Evolutionary conservation across 2,329 filamentous ascomycete genomes (phyloP).

Genomic region (Annulohypoxylon truncatum): DNA sequence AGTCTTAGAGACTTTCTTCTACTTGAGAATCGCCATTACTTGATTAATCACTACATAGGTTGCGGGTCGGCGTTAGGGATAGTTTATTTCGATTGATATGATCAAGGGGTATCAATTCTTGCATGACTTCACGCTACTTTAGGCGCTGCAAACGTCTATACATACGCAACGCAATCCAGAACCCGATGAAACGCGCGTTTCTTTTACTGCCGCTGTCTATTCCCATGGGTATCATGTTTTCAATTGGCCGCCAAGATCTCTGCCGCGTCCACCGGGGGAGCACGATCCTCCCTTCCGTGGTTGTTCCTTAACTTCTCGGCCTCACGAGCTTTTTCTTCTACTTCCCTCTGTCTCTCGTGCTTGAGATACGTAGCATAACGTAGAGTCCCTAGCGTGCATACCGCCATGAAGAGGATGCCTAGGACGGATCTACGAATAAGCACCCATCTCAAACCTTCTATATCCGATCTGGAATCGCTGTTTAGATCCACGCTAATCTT

Average conservation of each 20-base stretch:
- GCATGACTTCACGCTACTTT: not conserved
- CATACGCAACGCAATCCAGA: slow-evolving; percentile 3
- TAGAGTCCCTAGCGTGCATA: slow-evolving; percentile 69
- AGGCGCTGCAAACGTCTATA: not conserved
- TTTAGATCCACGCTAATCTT: slow-evolving; percentile 92
- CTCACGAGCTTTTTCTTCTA: slow-evolving; percentile 56
- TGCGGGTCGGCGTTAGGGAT: slow-evolving; percentile 35
- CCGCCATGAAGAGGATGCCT: slow-evolving; percentile 74
- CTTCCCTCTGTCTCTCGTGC: slow-evolving; percentile 62
- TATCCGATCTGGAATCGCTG: slow-evolving; percentile 90
- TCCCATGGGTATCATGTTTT: slow-evolving; percentile 47
- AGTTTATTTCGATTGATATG: slow-evolving; percentile 1
- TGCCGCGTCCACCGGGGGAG: slow-evolving; percentile 63
- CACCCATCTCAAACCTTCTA: slow-evolving; percentile 92
- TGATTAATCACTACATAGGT: slow-evolving; percentile 33
- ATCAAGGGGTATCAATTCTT: slow-evolving; percentile 6
- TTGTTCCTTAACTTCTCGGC: slow-evolving; percentile 58
- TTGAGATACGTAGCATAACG: slow-evolving; percentile 69
- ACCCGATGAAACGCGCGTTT: slow-evolving; percentile 18
- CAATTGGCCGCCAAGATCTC: slow-evolving; percentile 69
- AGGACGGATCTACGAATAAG: slow-evolving; percentile 72
- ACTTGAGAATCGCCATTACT: slow-evolving; percentile 7
- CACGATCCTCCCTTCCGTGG: slow-evolving; percentile 60
- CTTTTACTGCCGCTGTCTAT: slow-evolving; percentile 36
- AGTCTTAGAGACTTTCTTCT: not conserved